A percentile compares a stretch with the other conserved stretches of the same genome.
Evolutionary conservation across 495 filamentous ascomycete genomes (phyloP).

Genomic region (Halenospora varia): DNA sequence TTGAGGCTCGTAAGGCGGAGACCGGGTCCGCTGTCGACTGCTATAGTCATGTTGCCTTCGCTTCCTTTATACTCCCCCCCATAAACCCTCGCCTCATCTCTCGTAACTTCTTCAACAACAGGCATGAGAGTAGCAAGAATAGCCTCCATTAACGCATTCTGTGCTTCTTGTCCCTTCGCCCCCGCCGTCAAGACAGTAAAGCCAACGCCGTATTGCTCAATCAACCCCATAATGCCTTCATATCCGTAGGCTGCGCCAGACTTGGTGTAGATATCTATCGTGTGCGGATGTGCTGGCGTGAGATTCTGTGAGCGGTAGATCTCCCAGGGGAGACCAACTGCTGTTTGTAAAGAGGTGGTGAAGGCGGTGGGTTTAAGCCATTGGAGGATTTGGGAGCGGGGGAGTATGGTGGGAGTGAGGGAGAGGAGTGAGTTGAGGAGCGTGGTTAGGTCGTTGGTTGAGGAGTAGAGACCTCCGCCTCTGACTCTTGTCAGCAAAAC

Average conservation of each 20-base stretch:
- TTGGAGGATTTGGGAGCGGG: conserved; percentile 7
- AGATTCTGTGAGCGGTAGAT: conserved; percentile 19
- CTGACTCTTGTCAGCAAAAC: background rate
- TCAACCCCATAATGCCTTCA: background rate
- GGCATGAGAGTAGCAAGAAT: background rate
- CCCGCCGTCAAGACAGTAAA: background rate
- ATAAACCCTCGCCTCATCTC: background rate
- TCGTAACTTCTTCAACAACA: background rate
- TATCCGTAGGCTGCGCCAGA: conserved; percentile 25
- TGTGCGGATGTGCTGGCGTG: conserved; percentile 8
- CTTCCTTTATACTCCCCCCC: background rate
- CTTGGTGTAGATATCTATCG: conserved; percentile 21
- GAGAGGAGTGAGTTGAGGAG: conserved; percentile 33
- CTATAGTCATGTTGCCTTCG: background rate
- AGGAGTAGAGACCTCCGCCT: background rate
- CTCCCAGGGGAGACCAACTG: conserved; percentile 27
- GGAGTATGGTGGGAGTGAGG: conserved; percentile 20
- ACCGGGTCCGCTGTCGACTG: background rate
- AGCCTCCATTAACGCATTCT: background rate
- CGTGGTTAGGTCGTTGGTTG: conserved; percentile 24
- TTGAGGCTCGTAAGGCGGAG: background rate
- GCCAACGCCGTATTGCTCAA: background rate
- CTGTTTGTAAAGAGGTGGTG: conserved; percentile 9
- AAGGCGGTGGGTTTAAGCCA: conserved; percentile 25
- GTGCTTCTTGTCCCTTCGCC: background rate